Percentiles rank a stretch among this genome's conserved stretches.
These are phyloP conservation scores for Zhuliangozyma blackwelliae DNA, from an alignment of 1,139 yeast genomes.

Conservation along the genomic window DNA sequence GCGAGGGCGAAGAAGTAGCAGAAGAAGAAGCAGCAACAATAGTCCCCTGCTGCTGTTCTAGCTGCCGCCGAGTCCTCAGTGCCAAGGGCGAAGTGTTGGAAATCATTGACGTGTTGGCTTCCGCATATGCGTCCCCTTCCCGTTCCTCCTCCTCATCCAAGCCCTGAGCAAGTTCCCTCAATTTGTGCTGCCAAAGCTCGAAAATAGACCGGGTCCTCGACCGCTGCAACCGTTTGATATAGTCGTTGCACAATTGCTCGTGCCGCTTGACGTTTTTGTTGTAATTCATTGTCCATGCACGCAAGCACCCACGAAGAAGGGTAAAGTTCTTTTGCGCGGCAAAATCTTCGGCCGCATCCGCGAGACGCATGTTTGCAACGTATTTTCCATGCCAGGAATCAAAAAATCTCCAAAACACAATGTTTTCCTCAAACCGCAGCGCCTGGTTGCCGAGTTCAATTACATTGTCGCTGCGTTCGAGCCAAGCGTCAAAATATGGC, in stretches of 20 bases:
- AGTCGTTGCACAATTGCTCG: slow-evolving; percentile 34
- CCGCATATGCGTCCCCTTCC: slow-evolving; percentile 11
- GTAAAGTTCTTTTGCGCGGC: slow-evolving; percentile 26
- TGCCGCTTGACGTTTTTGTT: slow-evolving; percentile 30
- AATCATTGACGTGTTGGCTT: slow-evolving; percentile 16
- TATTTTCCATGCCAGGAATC: slow-evolving; percentile 34
- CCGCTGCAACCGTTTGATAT: slow-evolving; percentile 30
- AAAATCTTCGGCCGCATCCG: slow-evolving; percentile 23
- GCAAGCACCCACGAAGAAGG: slow-evolving; percentile 21
- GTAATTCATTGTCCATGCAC: slow-evolving; percentile 38
- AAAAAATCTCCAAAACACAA: slow-evolving; percentile 23
- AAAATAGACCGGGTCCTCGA: slow-evolving; percentile 27
- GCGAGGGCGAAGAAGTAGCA: slow-evolving; percentile 36
- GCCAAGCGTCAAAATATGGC: too few relatives aligned
- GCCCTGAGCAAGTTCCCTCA: slow-evolving; percentile 7
- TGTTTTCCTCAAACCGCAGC: slow-evolving; percentile 16
- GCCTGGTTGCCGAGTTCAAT: slow-evolving; percentile 11
- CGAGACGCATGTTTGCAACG: slow-evolving; percentile 13
- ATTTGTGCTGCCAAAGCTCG: slow-evolving; percentile 35
- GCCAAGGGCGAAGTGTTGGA: slow-evolving; percentile 37
- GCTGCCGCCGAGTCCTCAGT: slow-evolving; percentile 11
- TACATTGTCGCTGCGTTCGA: too few relatives aligned
- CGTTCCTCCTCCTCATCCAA: slow-evolving; percentile 5
- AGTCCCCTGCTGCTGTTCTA: slow-evolving; percentile 20
- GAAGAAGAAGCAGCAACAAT: slow-evolving; percentile 10